Evolutionary conservation across 805 yeast genomes (phyloP).

Genomic region (Cyberlindnera meyerae): DNA sequence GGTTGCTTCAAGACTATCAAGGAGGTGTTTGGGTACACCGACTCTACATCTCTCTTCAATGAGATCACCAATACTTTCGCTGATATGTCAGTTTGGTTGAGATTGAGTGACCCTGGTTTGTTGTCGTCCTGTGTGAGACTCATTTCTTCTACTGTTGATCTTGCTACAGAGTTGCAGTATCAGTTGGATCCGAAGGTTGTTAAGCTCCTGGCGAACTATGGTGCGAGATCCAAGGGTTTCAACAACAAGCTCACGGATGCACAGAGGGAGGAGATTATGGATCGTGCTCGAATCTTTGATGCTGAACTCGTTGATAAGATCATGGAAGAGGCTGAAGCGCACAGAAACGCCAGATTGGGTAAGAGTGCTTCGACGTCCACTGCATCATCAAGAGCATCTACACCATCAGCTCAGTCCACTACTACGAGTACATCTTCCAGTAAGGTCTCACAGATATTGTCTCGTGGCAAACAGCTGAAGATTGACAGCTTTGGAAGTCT

Average conservation of each 20-base stretch:
- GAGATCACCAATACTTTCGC: constrained; percentile 59
- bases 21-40: constrained; percentile 25
- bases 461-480: constrained; percentile 26
- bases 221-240: constrained; percentile 58
- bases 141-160: constrained; percentile 59
- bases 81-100: constrained; percentile 71
- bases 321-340: constrained; percentile 36
- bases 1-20: constrained; percentile 53
- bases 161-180: constrained; percentile 52
- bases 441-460: too few relatives aligned
- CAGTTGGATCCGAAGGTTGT: constrained; percentile 49
- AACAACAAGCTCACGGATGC: constrained; percentile 65
- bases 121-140: constrained; percentile 68
- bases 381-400: constrained; percentile 1
- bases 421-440: constrained; percentile 11
- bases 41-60: constrained; percentile 36
- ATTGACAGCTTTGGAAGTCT: constrained; percentile 35
- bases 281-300: constrained; percentile 56
- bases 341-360: constrained; percentile 27
- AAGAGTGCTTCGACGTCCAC: background rate
- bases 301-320: constrained; percentile 49
- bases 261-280: constrained; percentile 60
- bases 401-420: constrained; percentile 1
- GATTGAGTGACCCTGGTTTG: constrained; percentile 74
- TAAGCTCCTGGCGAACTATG: constrained; percentile 55